Evolutionary conservation across 805 yeast species (phyloP).

Genomic region (Isabelozyma pseudorhagii): DNA sequence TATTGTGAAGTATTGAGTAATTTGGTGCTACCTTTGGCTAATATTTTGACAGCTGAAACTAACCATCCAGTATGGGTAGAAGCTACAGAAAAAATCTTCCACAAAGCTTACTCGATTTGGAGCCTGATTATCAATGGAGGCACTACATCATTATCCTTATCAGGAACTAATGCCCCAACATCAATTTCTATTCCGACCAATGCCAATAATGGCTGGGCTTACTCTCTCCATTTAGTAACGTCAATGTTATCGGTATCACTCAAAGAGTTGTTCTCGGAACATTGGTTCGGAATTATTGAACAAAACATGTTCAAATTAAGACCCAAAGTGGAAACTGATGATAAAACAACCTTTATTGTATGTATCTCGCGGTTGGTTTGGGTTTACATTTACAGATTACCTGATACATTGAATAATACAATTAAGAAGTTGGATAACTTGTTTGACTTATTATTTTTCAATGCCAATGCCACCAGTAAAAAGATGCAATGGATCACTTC

Average conservation of each 20-base stretch:
- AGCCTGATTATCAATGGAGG: constrained; percentile 28
- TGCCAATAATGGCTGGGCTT: constrained; percentile 53
- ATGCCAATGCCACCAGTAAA: constrained; percentile 32
- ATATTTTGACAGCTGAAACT: constrained; percentile 85
- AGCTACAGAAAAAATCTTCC: constrained; percentile 64
- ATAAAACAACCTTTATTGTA: constrained; percentile 55
- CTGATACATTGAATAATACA: constrained; percentile 87
- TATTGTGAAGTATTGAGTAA: constrained; percentile 82
- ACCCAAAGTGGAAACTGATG: constrained; percentile 52
- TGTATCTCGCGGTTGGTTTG: constrained; percentile 76
- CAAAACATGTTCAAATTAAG: constrained; percentile 57
- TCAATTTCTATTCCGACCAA: not conserved
- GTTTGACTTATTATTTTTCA: constrained; percentile 54
- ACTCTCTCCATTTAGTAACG: constrained; percentile 63
- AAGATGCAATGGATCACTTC: constrained; percentile 77
- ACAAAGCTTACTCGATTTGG: constrained; percentile 45
- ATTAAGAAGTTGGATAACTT: constrained; percentile 71
- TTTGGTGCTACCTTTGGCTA: constrained; percentile 78
- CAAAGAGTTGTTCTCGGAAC: constrained; percentile 61
- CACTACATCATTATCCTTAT: not conserved
- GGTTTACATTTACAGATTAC: constrained; percentile 84
- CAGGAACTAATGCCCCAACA: not conserved
- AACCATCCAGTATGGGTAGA: constrained; percentile 95
- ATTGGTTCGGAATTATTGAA: constrained; percentile 74
- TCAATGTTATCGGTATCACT: constrained; percentile 81